Base-by-base conservation (phyloP, 345 rosid genomes). In the Aethionema arabicum region DNA sequence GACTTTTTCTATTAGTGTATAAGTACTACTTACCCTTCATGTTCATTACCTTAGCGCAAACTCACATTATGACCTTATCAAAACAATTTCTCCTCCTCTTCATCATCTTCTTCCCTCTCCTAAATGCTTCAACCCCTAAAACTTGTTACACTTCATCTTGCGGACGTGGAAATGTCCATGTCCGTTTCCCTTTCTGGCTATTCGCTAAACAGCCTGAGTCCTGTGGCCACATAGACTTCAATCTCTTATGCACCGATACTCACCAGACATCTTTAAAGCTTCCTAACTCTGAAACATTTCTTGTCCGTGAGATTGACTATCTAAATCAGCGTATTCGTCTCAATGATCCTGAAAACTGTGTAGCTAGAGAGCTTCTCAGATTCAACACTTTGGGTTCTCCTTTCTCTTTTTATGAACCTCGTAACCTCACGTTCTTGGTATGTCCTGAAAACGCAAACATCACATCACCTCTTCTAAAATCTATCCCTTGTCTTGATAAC, bases 161-260 rank as follows among this genome's bases (percentile, higher is more conserved):
- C 66, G 59, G 72, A 43, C 11, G 7, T 30, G 41, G 44, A 32
- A 32, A 42, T 13, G 14, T 77, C 32, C 51, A 73, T 0, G 59
- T 83, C 5, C 86, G 84, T 29, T 91, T 88, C 67, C 98, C 96
- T 29, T 91, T 91, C 76, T 51, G 52, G 4, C 74, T 81, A n/a
- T 51, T 56, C 72, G 52, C 61, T 59, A 55, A 55, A 32, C 91
- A 73, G 32, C 66, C 76, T 0, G 52, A 76, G 33, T 52, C 61
- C 38, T 86, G 96, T 37, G 83, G 87, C 11, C 63, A 72, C 69
- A 82, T 80, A 4, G 91, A 85, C 9, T 86, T 86, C 73, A 44
- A 70, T 55, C 81, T 88, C 0, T 21, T 66, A 4, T 88, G 96
- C 80, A 66, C 43, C 1, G 38, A 16, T 11, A 67, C 14, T 2